phyloP scores from a whole-genome alignment of 164 flowering plant species.

The Chimonanthus salicifolius region DNA sequence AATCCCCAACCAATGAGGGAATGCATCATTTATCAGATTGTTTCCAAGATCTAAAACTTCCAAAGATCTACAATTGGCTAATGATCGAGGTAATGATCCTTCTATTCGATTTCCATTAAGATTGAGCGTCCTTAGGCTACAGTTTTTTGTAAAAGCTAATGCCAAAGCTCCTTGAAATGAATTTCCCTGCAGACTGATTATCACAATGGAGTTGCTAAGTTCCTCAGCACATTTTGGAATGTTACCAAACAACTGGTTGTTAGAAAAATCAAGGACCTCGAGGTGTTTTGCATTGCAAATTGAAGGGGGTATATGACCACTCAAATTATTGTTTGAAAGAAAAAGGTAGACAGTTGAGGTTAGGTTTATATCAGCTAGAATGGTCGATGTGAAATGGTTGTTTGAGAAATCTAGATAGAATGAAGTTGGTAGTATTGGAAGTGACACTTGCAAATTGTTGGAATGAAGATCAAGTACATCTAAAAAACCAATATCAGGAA shows the following conservation, averaged over 20 bases:
- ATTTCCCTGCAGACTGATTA: background rate
- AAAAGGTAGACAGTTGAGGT: too few species aligned
- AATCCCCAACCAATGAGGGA: background rate
- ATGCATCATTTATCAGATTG: background rate
- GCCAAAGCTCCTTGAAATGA: background rate
- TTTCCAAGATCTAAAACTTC: constrained; percentile 2
- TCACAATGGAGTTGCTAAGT: too few species aligned
- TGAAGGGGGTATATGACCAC: background rate
- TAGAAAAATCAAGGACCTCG: background rate
- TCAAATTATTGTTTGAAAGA: too few species aligned
- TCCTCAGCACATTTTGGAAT: too few species aligned
- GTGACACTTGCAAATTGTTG: too few species aligned
- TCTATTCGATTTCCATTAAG: background rate
- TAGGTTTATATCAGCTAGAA: too few species aligned
- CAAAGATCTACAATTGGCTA: background rate
- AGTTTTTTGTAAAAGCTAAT: background rate
- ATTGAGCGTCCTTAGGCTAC: background rate
- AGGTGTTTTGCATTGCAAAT: background rate
- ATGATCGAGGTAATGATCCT: background rate
- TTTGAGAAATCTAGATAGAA: too few species aligned
- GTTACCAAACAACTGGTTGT: background rate
- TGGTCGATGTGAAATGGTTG: too few species aligned
- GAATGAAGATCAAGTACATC: too few species aligned
- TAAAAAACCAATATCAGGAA: too few species aligned
- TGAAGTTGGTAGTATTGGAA: too few species aligned